These are phyloP conservation scores for Cystobasidium onofrii DNA, from an alignment of 768 basidiomycete species.

Conservation along the genomic window DNA sequence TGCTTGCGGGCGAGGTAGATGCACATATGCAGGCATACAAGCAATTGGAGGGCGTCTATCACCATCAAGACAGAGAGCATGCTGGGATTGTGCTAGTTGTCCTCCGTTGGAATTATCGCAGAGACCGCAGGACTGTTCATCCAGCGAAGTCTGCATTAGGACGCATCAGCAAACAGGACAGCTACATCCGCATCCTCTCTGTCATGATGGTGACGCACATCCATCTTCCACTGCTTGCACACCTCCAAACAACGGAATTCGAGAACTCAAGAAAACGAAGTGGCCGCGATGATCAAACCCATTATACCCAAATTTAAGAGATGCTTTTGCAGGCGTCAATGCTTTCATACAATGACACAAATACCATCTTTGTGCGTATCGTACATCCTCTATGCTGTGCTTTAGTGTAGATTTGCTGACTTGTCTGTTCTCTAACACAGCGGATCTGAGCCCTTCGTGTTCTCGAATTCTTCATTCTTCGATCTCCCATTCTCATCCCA, in stretches of 20 bases:
- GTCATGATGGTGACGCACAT: neutral
- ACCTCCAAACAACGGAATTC: neutral
- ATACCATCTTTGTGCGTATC: constrained; percentile 19
- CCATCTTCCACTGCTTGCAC: constrained; percentile 6
- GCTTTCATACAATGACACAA: constrained; percentile 28
- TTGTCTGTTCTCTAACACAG: neutral
- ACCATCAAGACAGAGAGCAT: constrained; percentile 16
- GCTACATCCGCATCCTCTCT: neutral
- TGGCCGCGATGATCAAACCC: neutral
- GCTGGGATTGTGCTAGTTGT: neutral
- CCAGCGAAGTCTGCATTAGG: neutral
- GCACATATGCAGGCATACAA: neutral
- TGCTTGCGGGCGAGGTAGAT: neutral
- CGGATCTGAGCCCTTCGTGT: neutral
- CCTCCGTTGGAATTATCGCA: constrained; percentile 23
- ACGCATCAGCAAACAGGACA: neutral
- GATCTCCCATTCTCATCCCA: neutral
- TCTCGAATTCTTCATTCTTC: neutral
- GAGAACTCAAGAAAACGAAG: neutral
- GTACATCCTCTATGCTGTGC: constrained; percentile 45
- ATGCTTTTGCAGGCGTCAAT: constrained; percentile 19
- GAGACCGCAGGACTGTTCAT: too few relatives aligned
- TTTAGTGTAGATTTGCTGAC: constrained; percentile 48
- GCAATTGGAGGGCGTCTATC: constrained; percentile 41
- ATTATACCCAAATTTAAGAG: constrained; percentile 1